Evolutionary conservation across 352 stramenopile genomes (phyloP), one percentile per base, ranked within the genome.

Genomic region (Phytophthora macrochlamydospora): DNA sequence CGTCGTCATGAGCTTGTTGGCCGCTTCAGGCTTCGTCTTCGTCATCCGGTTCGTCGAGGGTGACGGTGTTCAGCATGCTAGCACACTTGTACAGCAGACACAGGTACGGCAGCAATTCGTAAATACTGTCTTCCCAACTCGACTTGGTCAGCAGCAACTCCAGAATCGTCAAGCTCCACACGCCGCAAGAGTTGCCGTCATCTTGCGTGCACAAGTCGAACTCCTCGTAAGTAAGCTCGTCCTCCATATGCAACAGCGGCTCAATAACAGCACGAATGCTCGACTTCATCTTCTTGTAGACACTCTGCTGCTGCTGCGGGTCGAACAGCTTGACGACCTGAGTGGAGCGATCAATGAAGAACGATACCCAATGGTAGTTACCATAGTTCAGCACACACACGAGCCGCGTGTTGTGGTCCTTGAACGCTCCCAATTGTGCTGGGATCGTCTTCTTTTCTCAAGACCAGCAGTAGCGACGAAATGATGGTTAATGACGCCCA

Each of bases 201-300:
- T 62, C 24, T 33, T 67, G 60, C 5, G 2, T 52, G 5, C 51
- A 67, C 60, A 51, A 61, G 0, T 61, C 29, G 0, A 57, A 6
- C 28, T 40, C 48, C n/a, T 61, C 4, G n/a, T 51, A 67, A 0
- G 5, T n/a, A 9, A 67, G 7, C 35, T 33, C 18, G 13, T 30
- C 52, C 9, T 42, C 11, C 45, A 67, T 7, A 0, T 51, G 1
- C 29, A 58, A 3, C 1, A 62, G n/a, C 1, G 9, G 5, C 14
- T 56, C 60, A 1, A 61, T 61, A 18, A 56, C 24, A 13, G 5
- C n/a, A 30, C n/a, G 14, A 12, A 57, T 9, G 8, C 43, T 66
- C 13, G 14, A 55, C 28, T 66, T 5, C 4, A 66, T 55, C 1
- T 9, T 44, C 13, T 40, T 32, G 51, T 65, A 65, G 42, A 44